A percentile compares a stretch with the other conserved stretches of the same genome.
Conservation (phyloP, 2,329 filamentous ascomycete genomes). For the Aspergillus jensenii region DNA sequence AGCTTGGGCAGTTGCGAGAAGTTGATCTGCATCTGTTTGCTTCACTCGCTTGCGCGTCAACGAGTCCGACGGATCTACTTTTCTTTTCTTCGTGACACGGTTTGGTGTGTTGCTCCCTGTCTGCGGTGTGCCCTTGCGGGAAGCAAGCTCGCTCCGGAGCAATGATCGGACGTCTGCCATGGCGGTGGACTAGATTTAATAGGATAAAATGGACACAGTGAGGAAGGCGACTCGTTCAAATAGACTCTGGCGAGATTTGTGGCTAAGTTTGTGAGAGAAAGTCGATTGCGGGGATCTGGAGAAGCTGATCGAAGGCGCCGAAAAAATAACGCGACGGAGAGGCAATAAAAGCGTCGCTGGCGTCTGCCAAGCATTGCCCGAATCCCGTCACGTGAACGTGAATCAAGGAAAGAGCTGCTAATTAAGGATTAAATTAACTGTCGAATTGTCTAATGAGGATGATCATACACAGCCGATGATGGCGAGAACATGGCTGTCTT, state of each 20-base stretch:
- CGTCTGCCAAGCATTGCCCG: constrained; percentile 23
- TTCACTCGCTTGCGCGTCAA: constrained; percentile 46
- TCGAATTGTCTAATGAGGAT: too few relatives aligned
- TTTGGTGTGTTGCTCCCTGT: constrained; percentile 31
- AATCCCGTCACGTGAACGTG: constrained; percentile 21
- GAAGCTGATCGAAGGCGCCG: constrained; percentile 17
- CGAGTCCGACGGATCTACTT: constrained; percentile 46
- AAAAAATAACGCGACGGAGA: constrained; percentile 22
- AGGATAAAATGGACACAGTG: neutral
- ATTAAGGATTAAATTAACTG: too few relatives aligned
- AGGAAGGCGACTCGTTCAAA: neutral
- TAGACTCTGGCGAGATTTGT: neutral
- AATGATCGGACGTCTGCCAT: constrained; percentile 82
- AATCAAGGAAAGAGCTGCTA: neutral
- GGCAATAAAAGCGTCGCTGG: constrained; percentile 13
- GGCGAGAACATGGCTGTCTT: too few relatives aligned
- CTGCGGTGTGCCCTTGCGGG: constrained; percentile 68
- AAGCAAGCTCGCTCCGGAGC: constrained; percentile 72
- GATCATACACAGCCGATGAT: too few relatives aligned
- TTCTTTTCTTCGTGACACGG: constrained; percentile 54
- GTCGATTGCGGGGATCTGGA: constrained; percentile 24
- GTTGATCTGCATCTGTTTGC: constrained; percentile 35
- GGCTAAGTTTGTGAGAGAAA: constrained; percentile 6
- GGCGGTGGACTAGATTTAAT: neutral
- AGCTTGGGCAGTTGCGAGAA: constrained; percentile 27